Base-by-base conservation (phyloP, 208 protist species). In the Acanthamoeba quina region DNA sequence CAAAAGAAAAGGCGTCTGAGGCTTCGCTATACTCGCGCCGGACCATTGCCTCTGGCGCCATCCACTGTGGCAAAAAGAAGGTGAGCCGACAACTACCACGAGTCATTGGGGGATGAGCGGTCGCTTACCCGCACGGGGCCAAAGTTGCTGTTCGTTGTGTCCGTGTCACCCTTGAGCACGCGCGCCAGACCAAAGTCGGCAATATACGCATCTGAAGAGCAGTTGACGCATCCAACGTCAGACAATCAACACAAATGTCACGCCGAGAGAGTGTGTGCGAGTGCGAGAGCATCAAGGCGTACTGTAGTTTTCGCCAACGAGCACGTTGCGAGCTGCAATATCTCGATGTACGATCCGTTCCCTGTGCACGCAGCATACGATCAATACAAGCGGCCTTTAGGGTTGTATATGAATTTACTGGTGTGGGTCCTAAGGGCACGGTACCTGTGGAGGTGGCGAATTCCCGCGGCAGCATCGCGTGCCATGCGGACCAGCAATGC, bases 1-100 rank as follows among this genome's bases (percentile, higher is more conserved):
- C 88, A 58, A 78, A 92, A 15, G 88, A 92, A 49, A 78, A 92
- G 64, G 88, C 88, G 62, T 92, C 88, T 5, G n/a, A 31, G 62
- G 88, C 88, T 78, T 92, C 88, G 31, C 31, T 56, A 29, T 92
- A 92, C n/a, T 92, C 47, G 44, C 54, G 64, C 0, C 47, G 26
- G 11, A 54, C 29, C 88, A 92, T 54, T 2, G 88, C 88, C 44
- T 92, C 88, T 9, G 88, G 88, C 44, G 88, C 88, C 88, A 92
- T 92, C 88, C 88, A 92, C 64, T 92, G 37, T 70, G 37, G 19
- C 37, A 68, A 24, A 5, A 68, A 31, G 52, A 26, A 21, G 15
- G 72, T 37, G 76, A 17, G 11, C 3, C 1, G 15, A 29, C 5
- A 10, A 5, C 29, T 0, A 44, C 21, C 15, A 66, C 11, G 11